Percentiles rank a stretch among this genome's conserved stretches.
These are phyloP conservation scores for Hysterium pulicare DNA, from an alignment of 2,329 filamentous ascomycete species.

Conservation along the genomic window DNA sequence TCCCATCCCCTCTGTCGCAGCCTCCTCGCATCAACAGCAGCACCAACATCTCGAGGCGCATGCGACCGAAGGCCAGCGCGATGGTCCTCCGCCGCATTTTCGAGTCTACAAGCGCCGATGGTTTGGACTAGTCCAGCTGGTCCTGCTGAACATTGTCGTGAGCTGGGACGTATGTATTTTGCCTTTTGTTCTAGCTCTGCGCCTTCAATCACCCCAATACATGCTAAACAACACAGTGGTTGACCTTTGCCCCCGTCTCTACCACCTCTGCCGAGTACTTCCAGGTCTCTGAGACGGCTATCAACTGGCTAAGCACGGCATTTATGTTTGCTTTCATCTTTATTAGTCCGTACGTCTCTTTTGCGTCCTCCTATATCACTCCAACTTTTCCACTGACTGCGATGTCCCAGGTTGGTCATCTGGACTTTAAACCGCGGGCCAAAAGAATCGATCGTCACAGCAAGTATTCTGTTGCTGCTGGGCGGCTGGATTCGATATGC, in stretches of 20 bases:
- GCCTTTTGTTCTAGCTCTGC: not conserved
- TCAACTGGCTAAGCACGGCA: constrained; percentile 90
- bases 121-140: constrained; percentile 80
- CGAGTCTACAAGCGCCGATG: constrained; percentile 79
- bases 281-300: constrained; percentile 64
- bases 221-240: constrained; percentile 61
- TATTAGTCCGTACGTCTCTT: constrained; percentile 57
- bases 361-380: not conserved
- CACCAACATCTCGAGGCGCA: too few relatives aligned
- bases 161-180: constrained; percentile 79
- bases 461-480: constrained; percentile 69
- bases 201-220: not conserved
- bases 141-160: constrained; percentile 85
- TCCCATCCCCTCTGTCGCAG: too few relatives aligned
- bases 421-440: constrained; percentile 77
- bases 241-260: constrained; percentile 85
- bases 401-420: constrained; percentile 53
- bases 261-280: constrained; percentile 73
- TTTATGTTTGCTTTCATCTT: constrained; percentile 83
- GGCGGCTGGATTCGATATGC: constrained; percentile 93
- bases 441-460: constrained; percentile 69
- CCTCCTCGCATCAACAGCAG: too few relatives aligned
- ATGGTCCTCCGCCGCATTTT: constrained; percentile 22
- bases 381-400: not conserved
- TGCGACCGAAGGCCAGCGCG: not conserved